Conservation (phyloP, 768 basidiomycete genomes). For the Sarcomyxa edulis region DNA sequence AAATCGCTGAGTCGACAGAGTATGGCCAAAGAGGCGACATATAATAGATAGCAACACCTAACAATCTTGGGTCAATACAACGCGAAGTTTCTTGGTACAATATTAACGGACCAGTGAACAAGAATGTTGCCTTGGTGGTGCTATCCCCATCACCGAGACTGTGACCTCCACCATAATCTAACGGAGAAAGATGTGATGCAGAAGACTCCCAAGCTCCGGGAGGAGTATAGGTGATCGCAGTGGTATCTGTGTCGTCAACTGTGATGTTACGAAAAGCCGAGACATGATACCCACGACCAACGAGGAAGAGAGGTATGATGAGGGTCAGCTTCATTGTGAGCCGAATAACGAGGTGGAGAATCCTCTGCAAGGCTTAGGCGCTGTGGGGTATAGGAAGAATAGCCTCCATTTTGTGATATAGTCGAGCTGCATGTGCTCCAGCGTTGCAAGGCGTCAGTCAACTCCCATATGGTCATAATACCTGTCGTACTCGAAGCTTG, state of each 20-base stretch:
- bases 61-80: neutral
- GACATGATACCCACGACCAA: too few species aligned
- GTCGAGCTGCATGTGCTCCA: too few species aligned
- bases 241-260: neutral
- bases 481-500: too few species aligned
- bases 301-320: too few species aligned
- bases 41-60: slow-evolving; percentile 12
- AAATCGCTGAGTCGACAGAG: slow-evolving; percentile 6
- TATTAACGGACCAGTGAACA: slow-evolving; percentile 9
- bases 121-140: slow-evolving; percentile 8
- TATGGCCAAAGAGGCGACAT: slow-evolving; percentile 11
- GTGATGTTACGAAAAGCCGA: slow-evolving; percentile 3
- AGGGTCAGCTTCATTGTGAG: too few species aligned
- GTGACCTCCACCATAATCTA: slow-evolving; percentile 9
- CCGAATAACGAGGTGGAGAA: too few species aligned
- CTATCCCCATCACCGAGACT: slow-evolving; percentile 1
- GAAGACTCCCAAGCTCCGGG: neutral
- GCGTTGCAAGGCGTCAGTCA: too few species aligned
- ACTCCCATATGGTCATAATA: too few species aligned
- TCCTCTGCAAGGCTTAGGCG: too few species aligned
- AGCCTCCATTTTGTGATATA: too few species aligned
- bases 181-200: slow-evolving; percentile 1
- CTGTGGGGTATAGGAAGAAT: too few species aligned
- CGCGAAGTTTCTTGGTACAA: neutral
- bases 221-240: neutral